These are phyloP conservation scores for Ustilago shanxiensis DNA, from an alignment of 1,284 basidiomycete species.

Conservation along the genomic window DNA sequence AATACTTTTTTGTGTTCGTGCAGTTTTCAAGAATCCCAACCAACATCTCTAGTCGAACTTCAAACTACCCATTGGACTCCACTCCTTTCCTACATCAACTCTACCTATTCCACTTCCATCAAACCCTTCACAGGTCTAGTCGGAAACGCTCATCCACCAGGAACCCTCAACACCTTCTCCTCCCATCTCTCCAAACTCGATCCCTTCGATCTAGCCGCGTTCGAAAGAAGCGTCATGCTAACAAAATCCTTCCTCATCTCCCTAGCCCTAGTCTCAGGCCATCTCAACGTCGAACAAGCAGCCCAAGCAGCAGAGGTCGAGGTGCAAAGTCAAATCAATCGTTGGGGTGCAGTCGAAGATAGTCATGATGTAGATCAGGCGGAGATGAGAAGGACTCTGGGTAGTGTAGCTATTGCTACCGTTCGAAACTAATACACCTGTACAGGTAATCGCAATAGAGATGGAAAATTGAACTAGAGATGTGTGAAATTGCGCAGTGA, in stretches of 20 bases:
- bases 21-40: conserved; percentile 86
- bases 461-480: not conserved
- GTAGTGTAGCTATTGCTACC: conserved; percentile 53
- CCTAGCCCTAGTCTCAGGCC: conserved; percentile 83
- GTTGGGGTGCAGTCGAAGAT: conserved; percentile 99
- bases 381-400: conserved; percentile 88
- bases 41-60: conserved; percentile 80
- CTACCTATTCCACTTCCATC: conserved; percentile 73
- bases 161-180: conserved; percentile 29
- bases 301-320: conserved; percentile 89
- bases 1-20: not conserved
- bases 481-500: no score
- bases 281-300: conserved; percentile 81
- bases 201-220: conserved; percentile 73
- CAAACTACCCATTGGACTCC: conserved; percentile 93
- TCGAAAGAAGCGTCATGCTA: conserved; percentile 90
- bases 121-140: conserved; percentile 47
- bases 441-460: not conserved
- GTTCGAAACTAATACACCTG: conserved; percentile 21
- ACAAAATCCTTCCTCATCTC: conserved; percentile 93
- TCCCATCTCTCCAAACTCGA: conserved; percentile 33
- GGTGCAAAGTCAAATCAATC: conserved; percentile 91
- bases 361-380: conserved; percentile 84
- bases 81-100: conserved; percentile 84
- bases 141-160: conserved; percentile 37